phyloP scores from a whole-genome alignment of 352 stramenopile species.

The Globisporangium paroecandrum region DNA sequence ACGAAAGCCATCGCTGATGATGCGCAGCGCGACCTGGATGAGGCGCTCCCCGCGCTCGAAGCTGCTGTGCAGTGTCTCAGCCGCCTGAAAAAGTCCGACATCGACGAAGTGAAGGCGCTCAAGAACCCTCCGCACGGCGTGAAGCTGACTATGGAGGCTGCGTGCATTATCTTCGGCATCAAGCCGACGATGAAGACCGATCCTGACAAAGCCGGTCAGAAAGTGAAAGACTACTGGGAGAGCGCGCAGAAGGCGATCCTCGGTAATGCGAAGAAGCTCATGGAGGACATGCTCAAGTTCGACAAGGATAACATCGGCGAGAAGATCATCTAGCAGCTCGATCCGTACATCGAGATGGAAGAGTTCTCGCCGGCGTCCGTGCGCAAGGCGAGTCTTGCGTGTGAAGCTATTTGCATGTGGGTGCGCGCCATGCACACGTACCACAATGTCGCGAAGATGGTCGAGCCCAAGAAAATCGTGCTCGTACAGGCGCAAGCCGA shows the following conservation, averaged over 20 bases:
- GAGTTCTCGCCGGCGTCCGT: constrained; percentile 88
- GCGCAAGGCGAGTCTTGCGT: constrained; percentile 89
- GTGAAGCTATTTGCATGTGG: constrained; percentile 94
- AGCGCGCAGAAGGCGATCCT: constrained; percentile 86
- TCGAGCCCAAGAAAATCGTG: constrained; percentile 91
- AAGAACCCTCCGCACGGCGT: constrained; percentile 88
- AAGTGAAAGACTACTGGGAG: constrained; percentile 90
- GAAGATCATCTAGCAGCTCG: constrained; percentile 85
- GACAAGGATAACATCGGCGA: constrained; percentile 89
- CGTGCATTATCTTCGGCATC: constrained; percentile 94
- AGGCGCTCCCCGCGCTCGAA: constrained; percentile 90
- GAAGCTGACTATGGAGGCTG: constrained; percentile 88
- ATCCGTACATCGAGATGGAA: constrained; percentile 89
- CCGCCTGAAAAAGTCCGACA: constrained; percentile 91
- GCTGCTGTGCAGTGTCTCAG: constrained; percentile 91
- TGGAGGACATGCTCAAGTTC: constrained; percentile 89
- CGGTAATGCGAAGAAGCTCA: constrained; percentile 85
- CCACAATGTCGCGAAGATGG: constrained; percentile 88
- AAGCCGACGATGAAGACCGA: constrained; percentile 88
- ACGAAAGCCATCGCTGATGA: constrained; percentile 92
- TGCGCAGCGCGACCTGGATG: constrained; percentile 90
- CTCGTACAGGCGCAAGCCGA: constrained; percentile 79
- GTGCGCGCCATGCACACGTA: constrained; percentile 93
- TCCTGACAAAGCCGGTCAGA: constrained; percentile 88
- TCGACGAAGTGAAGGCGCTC: constrained; percentile 90